Evolutionary conservation across 768 basidiomycete species (phyloP).

Genomic region (Mrakia hoshinonis): DNA sequence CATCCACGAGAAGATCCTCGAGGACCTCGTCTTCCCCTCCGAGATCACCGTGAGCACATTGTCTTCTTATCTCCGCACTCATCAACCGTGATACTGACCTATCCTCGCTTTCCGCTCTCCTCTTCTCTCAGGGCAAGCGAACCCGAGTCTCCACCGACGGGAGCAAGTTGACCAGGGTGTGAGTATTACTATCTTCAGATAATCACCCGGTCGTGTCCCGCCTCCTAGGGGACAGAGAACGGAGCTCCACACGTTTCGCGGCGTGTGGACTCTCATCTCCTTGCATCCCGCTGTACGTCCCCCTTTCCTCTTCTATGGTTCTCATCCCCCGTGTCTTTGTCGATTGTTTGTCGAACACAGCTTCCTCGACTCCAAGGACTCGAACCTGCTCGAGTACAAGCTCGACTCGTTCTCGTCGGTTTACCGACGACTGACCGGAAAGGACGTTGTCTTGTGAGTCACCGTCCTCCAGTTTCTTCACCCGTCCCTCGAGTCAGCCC

Average conservation of each 20-base stretch:
- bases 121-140: constrained; percentile 57
- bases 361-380: constrained; percentile 94
- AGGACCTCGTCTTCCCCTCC: constrained; percentile 97
- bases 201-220: neutral
- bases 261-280: neutral
- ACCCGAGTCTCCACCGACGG: constrained; percentile 89
- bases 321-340: neutral
- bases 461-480: neutral
- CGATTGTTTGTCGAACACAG: neutral
- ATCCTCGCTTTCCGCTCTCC: neutral
- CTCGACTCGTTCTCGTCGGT: constrained; percentile 90
- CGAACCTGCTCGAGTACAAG: constrained; percentile 98
- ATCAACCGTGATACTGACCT: neutral
- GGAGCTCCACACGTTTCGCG: neutral
- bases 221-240: constrained; percentile 10
- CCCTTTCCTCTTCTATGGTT: neutral
- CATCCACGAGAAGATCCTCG: constrained; percentile 96
- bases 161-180: constrained; percentile 95
- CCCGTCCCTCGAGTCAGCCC: too few species aligned
- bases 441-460: constrained; percentile 27
- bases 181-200: constrained; percentile 45
- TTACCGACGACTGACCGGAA: constrained; percentile 28
- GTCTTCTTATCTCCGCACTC: neutral
- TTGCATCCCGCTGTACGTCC: constrained; percentile 16
- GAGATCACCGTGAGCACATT: constrained; percentile 66